Conservation (phyloP, 2,329 filamentous ascomycete species). For the Apiospora marii region DNA sequence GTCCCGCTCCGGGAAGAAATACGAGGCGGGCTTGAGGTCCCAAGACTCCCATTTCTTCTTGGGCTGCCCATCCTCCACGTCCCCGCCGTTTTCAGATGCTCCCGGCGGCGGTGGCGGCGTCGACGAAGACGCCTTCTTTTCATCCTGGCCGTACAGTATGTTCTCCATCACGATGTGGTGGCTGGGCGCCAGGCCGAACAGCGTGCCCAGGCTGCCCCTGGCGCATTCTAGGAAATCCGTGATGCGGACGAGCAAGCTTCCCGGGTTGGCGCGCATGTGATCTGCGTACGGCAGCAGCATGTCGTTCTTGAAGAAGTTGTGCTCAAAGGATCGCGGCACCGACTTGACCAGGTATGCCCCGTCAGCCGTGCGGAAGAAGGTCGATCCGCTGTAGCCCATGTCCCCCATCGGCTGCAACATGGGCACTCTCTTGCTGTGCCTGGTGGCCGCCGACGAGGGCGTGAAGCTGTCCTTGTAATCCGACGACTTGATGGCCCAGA, state of each 20-base stretch:
- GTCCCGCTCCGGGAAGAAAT: constrained; percentile 80
- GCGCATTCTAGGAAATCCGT: constrained; percentile 71
- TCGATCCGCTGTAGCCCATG: constrained; percentile 78
- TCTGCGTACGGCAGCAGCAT: constrained; percentile 29
- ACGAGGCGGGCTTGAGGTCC: constrained; percentile 77
- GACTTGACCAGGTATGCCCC: constrained; percentile 76
- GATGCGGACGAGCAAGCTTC: constrained; percentile 73
- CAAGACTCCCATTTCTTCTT: constrained; percentile 70
- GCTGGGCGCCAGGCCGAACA: constrained; percentile 67
- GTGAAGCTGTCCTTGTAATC: constrained; percentile 63
- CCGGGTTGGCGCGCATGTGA: constrained; percentile 67
- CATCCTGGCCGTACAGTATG: constrained; percentile 66
- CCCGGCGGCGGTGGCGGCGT: background rate
- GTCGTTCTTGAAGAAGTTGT: constrained; percentile 46
- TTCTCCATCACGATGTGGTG: constrained; percentile 85
- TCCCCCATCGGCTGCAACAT: constrained; percentile 69
- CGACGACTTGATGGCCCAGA: constrained; percentile 61
- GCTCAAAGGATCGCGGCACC: constrained; percentile 72
- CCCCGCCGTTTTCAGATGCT: constrained; percentile 38
- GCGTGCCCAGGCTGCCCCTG: constrained; percentile 63
- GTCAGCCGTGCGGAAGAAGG: constrained; percentile 74
- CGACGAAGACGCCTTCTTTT: constrained; percentile 29
- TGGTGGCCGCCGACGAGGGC: constrained; percentile 36
- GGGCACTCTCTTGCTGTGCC: constrained; percentile 48
- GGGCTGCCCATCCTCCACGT: constrained; percentile 43